Evolutionary conservation across 2,329 filamentous ascomycete species (phyloP).

Genomic region (Cercospora brassicicola): DNA sequence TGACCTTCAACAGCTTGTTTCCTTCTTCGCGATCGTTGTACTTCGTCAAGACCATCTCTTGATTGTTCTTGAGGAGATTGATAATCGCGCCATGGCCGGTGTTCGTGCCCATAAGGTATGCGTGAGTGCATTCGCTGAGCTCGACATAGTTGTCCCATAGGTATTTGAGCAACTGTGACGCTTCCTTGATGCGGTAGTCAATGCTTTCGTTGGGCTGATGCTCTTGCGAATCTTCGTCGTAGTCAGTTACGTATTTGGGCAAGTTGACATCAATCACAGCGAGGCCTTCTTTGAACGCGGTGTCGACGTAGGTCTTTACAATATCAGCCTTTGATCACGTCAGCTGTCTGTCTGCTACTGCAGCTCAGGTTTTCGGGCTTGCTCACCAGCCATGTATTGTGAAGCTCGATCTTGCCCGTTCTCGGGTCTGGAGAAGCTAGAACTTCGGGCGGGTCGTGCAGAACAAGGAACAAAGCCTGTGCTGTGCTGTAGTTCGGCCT

Average conservation of each 20-base stretch:
- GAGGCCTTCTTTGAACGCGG: constrained; percentile 74
- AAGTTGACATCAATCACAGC: constrained; percentile 90
- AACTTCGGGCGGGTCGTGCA: constrained; percentile 67
- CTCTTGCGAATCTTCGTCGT: constrained; percentile 42
- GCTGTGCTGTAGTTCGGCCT: constrained; percentile 68
- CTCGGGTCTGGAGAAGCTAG: constrained; percentile 46
- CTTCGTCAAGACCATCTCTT: constrained; percentile 4
- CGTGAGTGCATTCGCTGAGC: constrained; percentile 65
- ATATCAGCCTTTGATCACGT: constrained; percentile 69
- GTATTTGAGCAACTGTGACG: constrained; percentile 75
- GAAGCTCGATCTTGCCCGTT: constrained; percentile 71
- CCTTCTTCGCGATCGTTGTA: constrained; percentile 65
- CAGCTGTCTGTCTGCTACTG: constrained; percentile 41
- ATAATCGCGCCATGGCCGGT: constrained; percentile 82
- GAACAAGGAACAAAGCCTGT: constrained; percentile 68
- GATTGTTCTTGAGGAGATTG: constrained; percentile 63
- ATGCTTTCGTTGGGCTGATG: constrained; percentile 52
- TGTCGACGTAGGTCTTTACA: constrained; percentile 76
- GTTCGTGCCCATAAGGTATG: constrained; percentile 88
- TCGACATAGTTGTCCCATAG: constrained; percentile 98
- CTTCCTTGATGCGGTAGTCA: constrained; percentile 45
- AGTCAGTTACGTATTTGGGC: constrained; percentile 69
- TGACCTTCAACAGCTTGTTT: constrained; percentile 65
- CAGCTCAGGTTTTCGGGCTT: constrained; percentile 30
- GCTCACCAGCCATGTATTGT: constrained; percentile 86